Percentiles rank a stretch among this genome's conserved stretches.
phyloP scores from a whole-genome alignment of 2,329 filamentous ascomycete species.

The Hyphodiscus sp. region DNA sequence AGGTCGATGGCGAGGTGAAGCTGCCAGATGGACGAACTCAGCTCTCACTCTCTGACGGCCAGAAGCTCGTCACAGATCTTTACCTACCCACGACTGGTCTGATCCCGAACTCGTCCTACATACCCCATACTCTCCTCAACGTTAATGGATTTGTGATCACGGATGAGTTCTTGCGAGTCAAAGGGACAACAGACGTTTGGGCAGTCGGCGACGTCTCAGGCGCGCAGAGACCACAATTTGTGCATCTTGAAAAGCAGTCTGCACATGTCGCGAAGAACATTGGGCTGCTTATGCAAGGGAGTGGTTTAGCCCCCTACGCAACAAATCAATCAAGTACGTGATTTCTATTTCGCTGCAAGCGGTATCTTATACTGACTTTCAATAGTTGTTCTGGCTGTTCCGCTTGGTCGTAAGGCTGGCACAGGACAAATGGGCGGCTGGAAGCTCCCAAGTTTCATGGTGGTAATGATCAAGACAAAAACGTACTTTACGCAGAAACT shows the following conservation, averaged over 20 bases:
- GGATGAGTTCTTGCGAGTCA: conserved; percentile 43
- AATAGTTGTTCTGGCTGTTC: conserved; percentile 20
- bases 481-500: neutral
- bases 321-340: conserved; percentile 1
- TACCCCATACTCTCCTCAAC: conserved; percentile 39
- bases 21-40: neutral
- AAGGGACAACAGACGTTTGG: conserved; percentile 29
- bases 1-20: neutral
- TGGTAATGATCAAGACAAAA: conserved; percentile 10
- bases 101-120: conserved; percentile 45
- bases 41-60: conserved; percentile 28
- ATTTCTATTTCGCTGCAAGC: neutral
- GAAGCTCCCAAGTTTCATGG: conserved; percentile 19
- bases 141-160: conserved; percentile 39
- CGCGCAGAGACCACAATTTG: conserved; percentile 5
- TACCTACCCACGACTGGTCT: conserved; percentile 50
- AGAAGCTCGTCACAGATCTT: conserved; percentile 35
- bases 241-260: conserved; percentile 4
- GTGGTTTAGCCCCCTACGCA: neutral
- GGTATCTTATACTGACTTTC: neutral
- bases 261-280: conserved; percentile 6
- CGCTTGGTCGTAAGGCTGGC: conserved; percentile 34
- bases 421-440: conserved; percentile 23
- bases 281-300: neutral
- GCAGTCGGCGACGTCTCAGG: conserved; percentile 11